Percentiles rank a stretch among this genome's conserved stretches.
Conservation (phyloP, 2,329 filamentous ascomycete species). For the Fusarium metavorans region DNA sequence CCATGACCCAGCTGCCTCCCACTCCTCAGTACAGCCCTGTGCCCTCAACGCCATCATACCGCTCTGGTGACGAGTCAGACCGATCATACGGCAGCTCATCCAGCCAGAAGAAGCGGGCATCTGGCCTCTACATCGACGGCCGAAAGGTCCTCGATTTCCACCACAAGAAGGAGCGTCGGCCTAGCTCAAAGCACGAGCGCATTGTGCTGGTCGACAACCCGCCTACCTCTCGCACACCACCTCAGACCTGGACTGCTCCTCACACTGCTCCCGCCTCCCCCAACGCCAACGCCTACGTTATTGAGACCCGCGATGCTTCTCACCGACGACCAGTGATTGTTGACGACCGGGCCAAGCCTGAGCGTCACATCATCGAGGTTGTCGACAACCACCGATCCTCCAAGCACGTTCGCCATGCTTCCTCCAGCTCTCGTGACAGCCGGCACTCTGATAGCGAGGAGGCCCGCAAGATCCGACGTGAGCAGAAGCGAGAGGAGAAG, state of each 20-base stretch:
- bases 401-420: slow-evolving; percentile 52
- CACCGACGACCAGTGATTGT: slow-evolving; percentile 53
- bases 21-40: slow-evolving; percentile 53
- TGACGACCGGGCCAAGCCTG: slow-evolving; percentile 50
- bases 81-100: slow-evolving; percentile 49
- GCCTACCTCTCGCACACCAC: slow-evolving; percentile 60
- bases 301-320: slow-evolving; percentile 39
- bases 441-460: slow-evolving; percentile 48
- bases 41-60: slow-evolving; percentile 48
- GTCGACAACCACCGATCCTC: slow-evolving; percentile 47
- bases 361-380: slow-evolving; percentile 53
- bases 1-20: slow-evolving; percentile 53
- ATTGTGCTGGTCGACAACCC: slow-evolving; percentile 59
- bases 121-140: slow-evolving; percentile 54
- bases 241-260: slow-evolving; percentile 55
- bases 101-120: slow-evolving; percentile 50
- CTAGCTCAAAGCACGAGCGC: slow-evolving; percentile 53
- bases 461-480: slow-evolving; percentile 38
- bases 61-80: slow-evolving; percentile 54
- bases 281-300: slow-evolving; percentile 42
- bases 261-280: slow-evolving; percentile 58
- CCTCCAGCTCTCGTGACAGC: slow-evolving; percentile 51
- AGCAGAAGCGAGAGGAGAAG: slow-evolving; percentile 42
- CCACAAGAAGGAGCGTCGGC: slow-evolving; percentile 46
- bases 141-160: slow-evolving; percentile 51